Evolutionary conservation across 352 stramenopile species (phyloP), one percentile per base, ranked within the genome.

Genomic region (Globisporangium takayamanum): DNA sequence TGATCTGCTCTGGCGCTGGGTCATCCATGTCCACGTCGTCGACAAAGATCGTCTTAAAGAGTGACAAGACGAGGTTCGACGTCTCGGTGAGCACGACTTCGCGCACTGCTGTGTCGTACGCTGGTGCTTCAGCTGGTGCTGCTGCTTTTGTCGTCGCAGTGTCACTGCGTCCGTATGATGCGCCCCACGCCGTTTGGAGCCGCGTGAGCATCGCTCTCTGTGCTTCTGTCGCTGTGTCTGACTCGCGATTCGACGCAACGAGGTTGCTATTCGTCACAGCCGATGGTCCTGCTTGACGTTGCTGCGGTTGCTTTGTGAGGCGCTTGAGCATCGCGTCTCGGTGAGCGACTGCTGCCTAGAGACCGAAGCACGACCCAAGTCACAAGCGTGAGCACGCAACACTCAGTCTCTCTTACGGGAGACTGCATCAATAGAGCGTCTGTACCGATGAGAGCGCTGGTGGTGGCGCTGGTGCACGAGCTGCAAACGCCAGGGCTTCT

Each of bases 11-110:
- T 3, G 61, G 51, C 47, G 72, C 56, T 15, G 63, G 72, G 22
- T 64, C 58, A 30, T 74, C 67, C 11, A 50, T 39, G 0, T 55
- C 69, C 47, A 53, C 41, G 0, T 53, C 67, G 53, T 76, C 69
- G 28, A 68, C 68, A 55, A 84, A 84, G 15, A 73, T 59, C 28
- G 54, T 70, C 46, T 82, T 81, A 56, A 89, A 87, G 14, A 73
- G 65, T 25, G 63, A 72, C 15, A 89, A 55, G 3, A 87, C 63
- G 18, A 78, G 49, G 50, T 72, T 84, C 30, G 77, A 89, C n/a
- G 78, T 64, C 39, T 86, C 69, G 30, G 69, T 76, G 45, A 87
- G 48, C 4, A 87, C 55, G 30, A 74, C 62, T 39, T 87, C 74
- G 37, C 73, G 55, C 7, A 82, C 39, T 2, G 66, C 66, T 6